Base-by-base conservation (phyloP, 2,329 filamentous ascomycete species). In the Stagonosporopsis rhizophila region DNA sequence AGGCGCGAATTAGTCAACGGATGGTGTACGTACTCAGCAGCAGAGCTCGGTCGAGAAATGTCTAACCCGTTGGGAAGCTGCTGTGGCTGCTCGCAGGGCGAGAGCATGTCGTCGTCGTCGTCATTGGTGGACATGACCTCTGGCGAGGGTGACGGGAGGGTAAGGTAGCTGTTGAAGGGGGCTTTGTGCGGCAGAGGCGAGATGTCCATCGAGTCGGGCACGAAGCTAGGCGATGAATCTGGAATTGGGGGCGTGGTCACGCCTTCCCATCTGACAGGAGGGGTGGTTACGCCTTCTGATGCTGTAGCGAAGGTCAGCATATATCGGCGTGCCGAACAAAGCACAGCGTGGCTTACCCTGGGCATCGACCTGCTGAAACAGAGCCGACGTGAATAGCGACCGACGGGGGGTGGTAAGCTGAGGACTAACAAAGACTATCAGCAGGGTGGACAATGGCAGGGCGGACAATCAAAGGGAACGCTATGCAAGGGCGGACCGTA, bases 141-240 rank as follows among this genome's bases (percentile, higher is more conserved):
- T 8, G 89, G 89, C 1, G 89, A 89, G 1, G 92, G 91, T 27
- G 91, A 93, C 27, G 86, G 84, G 50, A 91, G 77, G 27, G 82
- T 75, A 42, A 80, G 72, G 61, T 82, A 79, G 49, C 42, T 53
- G 40, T 52, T 40, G 70, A 87, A 92, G 12, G 89, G 84, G 27
- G 84, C 81, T 81, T 96, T 97, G 81, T 96, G 92, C 40, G 58
- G 93, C 37, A 98, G 79, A 35, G 95, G 94, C 40, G 94, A 97
- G 76, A 97, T 88, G 71, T 98, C 93, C 92, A 98, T 96, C 52
- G 87, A 82, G 75, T 96, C 92, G 58, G 85, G 84, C 51, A 82
- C 77, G 32, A 84, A 84, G 52, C 85, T 86, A 6, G 93, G 92
- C 40, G 94, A 96, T 6, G 93, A 97, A 1, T 91, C 90, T 20